Base-by-base conservation (phyloP, 1,284 basidiomycete species). In the Mycosarcoma mackinlayi region DNA sequence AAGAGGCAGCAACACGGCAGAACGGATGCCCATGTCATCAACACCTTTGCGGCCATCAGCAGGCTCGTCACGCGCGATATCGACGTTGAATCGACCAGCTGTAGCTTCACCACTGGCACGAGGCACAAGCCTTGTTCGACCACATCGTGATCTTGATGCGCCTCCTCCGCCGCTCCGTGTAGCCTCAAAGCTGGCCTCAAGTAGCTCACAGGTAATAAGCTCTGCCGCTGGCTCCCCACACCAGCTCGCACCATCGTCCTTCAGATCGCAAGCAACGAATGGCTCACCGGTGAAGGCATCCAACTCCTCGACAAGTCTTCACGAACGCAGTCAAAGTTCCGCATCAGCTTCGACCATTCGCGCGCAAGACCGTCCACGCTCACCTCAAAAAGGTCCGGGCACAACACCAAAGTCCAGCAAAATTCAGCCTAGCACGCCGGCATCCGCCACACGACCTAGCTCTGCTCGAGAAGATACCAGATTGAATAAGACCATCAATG, bases 151-250 rank as follows among this genome's bases (percentile, higher is more conserved):
- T 39, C 59, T 70, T 6, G 53, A 61, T 42, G 61, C 61, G 39
- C 67, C 67, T 14, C 67, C 67, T 16, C 67, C 67, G 6, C 66
- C 66, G 10, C 31, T 70, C 21, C 48, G 67, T 10, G 54, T 64
- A 33, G 67, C 67, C 11, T 70, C 67, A 6, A 65, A 62, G 47
- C 55, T 69, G 18, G 47, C n/a, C 7, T 21, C 62, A 6, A 41
- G 38, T 37, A 46, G 16, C 16, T n/a, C 56, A 6, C 40, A 34
- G 19, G 8, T n/a, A 14, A n/a, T 28, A 4, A 16, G 11, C 34
- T 27, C 46, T 9, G 10, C 24, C 13, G 28, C 52, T 25, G 19
- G 42, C 11, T 33, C 6, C 23, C 42, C 9, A 16, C 44, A 18
- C 2, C 21, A 24, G 6, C 35, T 14, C 1, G 8, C 35, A 2